These are phyloP conservation scores for Ophiostoma tasmaniense DNA, from an alignment of 2,329 filamentous ascomycete genomes.

Conservation along the genomic window DNA sequence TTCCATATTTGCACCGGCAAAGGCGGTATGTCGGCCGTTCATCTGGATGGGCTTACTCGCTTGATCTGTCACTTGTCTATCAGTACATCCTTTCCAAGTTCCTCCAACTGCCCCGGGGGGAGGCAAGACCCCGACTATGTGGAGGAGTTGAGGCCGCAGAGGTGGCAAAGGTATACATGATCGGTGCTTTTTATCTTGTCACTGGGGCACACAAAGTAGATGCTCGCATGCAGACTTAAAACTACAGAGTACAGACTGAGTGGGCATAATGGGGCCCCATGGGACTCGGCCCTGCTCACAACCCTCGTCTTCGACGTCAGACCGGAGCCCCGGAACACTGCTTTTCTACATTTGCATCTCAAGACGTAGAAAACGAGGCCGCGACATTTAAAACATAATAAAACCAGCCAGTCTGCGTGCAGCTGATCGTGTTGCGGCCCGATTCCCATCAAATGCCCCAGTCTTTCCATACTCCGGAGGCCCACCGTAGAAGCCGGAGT, in stretches of 20 bases:
- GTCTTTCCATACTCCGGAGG: slow-evolving; percentile 5
- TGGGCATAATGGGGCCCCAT: not conserved
- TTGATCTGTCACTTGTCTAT: not conserved
- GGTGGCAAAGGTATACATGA: not conserved
- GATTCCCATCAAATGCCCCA: slow-evolving; percentile 2
- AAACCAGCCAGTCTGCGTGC: not conserved
- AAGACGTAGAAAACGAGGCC: not conserved
- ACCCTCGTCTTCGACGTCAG: not conserved
- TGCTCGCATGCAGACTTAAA: not conserved
- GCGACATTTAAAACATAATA: not conserved
- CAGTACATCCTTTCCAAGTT: not conserved
- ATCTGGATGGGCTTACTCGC: not conserved
- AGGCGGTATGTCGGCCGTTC: not conserved
- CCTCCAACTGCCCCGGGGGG: not conserved
- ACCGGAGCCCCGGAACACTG: not conserved
- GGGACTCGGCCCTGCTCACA: not conserved
- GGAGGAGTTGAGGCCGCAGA: not conserved
- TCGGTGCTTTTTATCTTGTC: no score
- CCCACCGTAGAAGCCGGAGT: not conserved
- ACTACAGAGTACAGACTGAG: not conserved
- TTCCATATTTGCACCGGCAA: not conserved
- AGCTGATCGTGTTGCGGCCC: slow-evolving; percentile 1
- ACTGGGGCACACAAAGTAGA: no score
- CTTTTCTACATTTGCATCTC: not conserved
- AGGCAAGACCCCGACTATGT: not conserved